Evolutionary conservation across 805 yeast genomes (phyloP), one percentile per base, ranked within the genome.

Genomic region (Candida parachauliodes): DNA sequence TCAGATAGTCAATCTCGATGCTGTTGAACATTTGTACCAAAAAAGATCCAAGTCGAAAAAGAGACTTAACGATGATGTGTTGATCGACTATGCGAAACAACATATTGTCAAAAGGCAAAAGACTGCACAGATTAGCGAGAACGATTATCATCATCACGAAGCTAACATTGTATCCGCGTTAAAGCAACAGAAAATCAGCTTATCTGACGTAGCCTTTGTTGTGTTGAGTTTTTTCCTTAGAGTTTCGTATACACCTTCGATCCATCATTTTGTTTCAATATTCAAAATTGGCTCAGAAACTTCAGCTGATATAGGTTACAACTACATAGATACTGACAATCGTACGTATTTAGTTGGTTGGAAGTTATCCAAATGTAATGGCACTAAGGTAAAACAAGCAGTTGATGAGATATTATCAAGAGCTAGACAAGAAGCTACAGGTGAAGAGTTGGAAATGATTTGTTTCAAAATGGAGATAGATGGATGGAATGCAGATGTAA

Each of bases 111-210:
- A 28, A 28, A 28, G 17, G 15, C 32, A 5, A 6, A 28, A 28
- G 15, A 17, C 6, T 18, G 3, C 5, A 16, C 11, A 28, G 15
- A 28, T 28, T 16, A 28, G 32, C 17, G 12, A 7, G n/a, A 28
- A 28, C 17, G 32, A 28, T 28, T 28, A 28, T 18, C 22, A 28
- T 28, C 32, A 28, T 28, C 32, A 8, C 8, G 32, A 28, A 28
- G 3, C 22, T 16, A 28, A 28, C 17, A 16, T 28, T 7, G 21
- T 28, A 8, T 16, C 7, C 5, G 32, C 32, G 5, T 14, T 28
- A 6, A 28, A 28, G 22, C 6, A 15, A 8, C 32, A 28, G 11
- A 16, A 18, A 5, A 7, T 28, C 14, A 28, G n/a, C 15, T 16
- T 28, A 17, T 17, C 32, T 16, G 32, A 28, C 17, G 15, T 28